phyloP scores from a whole-genome alignment of 75 land plant species.

The Adiantum capillusveneris region DNA sequence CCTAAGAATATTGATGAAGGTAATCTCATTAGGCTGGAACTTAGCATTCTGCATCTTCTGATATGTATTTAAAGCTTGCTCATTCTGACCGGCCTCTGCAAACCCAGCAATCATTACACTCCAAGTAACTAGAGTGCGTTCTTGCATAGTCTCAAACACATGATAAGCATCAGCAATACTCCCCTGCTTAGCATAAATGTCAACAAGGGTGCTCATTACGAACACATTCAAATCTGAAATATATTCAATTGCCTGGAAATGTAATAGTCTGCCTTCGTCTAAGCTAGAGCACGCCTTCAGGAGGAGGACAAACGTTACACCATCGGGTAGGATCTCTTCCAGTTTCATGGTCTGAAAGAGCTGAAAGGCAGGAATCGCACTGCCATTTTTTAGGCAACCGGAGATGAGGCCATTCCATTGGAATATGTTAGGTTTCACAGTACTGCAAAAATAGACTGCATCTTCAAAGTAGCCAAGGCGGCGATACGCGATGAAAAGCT shows the following conservation, averaged over 20 bases:
- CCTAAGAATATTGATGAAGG: conserved; percentile 31
- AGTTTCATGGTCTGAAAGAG: neutral
- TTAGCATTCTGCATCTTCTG: conserved; percentile 24
- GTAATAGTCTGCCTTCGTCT: conserved; percentile 6
- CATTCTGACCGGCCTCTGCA: conserved; percentile 11
- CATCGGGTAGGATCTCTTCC: neutral
- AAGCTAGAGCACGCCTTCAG: conserved; percentile 10
- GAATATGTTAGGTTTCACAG: too few relatives aligned
- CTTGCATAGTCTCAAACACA: conserved; percentile 13
- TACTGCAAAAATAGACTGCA: too few relatives aligned
- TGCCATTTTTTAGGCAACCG: neutral
- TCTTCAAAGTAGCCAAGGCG: too few relatives aligned
- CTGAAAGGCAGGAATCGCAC: neutral
- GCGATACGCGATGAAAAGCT: too few relatives aligned
- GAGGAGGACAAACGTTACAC: conserved; percentile 11
- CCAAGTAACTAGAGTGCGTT: conserved; percentile 40
- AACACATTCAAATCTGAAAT: neutral
- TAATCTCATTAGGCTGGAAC: conserved; percentile 33
- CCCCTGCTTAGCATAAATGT: conserved; percentile 6
- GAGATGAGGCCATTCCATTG: neutral
- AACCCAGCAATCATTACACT: conserved; percentile 34
- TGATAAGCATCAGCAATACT: conserved; percentile 6
- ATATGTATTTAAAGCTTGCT: conserved; percentile 23
- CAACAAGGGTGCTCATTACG: conserved; percentile 9
- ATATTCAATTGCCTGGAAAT: conserved; percentile 3